A percentile compares a stretch with the other conserved stretches of the same genome.
Conservation (phyloP, 1,284 basidiomycete genomes). For the Puccinia brachypodii region DNA sequence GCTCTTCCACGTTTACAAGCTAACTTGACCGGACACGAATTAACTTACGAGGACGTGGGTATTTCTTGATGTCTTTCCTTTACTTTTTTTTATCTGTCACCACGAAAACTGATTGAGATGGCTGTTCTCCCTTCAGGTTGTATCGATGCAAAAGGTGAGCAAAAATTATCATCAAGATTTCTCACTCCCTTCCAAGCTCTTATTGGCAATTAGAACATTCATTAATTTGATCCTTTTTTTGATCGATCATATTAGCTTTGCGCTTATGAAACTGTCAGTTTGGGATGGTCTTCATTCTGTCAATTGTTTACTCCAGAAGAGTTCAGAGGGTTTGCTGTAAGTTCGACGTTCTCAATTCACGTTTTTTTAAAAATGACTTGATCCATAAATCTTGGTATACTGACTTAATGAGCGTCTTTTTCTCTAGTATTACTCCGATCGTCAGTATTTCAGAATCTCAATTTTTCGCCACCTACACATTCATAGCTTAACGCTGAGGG, state of each 20-base stretch:
- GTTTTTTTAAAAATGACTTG: too few relatives aligned
- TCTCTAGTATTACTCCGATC: constrained; percentile 56
- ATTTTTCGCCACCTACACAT: neutral
- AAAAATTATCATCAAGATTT: neutral
- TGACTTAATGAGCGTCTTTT: neutral
- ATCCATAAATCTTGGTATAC: neutral
- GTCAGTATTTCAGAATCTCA: constrained; percentile 41
- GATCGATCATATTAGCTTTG: constrained; percentile 49
- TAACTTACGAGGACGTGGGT: constrained; percentile 69
- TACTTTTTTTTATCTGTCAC: too few relatives aligned
- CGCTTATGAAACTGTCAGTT: constrained; percentile 58
- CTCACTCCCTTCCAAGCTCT: too few relatives aligned
- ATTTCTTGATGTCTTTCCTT: constrained; percentile 61
- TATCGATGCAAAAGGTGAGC: constrained; percentile 59
- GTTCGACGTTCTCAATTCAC: constrained; percentile 53
- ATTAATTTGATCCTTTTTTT: too few relatives aligned
- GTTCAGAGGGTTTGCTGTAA: constrained; percentile 68
- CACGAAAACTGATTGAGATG: constrained; percentile 54
- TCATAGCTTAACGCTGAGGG: too few relatives aligned
- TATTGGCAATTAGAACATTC: too few relatives aligned
- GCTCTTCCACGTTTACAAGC: constrained; percentile 68
- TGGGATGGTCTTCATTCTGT: constrained; percentile 62
- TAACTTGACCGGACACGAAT: constrained; percentile 66
- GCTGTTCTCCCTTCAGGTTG: constrained; percentile 4
- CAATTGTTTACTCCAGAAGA: constrained; percentile 67